Conservation (phyloP, 495 filamentous ascomycete species). For the Delitschia confertaspora region DNA sequence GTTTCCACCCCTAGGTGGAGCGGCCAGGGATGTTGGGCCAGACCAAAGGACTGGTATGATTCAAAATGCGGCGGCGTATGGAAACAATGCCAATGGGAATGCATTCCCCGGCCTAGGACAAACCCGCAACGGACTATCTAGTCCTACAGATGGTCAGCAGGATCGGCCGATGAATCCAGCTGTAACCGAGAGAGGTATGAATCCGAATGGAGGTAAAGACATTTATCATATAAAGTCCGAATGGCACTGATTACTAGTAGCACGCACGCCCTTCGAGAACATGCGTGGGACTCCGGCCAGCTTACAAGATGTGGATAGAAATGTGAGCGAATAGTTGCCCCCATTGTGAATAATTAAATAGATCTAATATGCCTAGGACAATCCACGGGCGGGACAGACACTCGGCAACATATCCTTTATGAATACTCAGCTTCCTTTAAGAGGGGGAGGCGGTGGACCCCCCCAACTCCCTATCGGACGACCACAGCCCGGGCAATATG, state of each 20-base stretch:
- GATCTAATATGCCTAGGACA: conserved; percentile 7
- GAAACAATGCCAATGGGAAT: conserved; percentile 39
- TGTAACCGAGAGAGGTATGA: conserved; percentile 18
- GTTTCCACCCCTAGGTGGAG: conserved; percentile 72
- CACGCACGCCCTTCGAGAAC: conserved; percentile 31
- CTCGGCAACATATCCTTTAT: conserved; percentile 18
- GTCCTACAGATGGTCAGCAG: conserved; percentile 47
- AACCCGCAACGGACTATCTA: conserved; percentile 48
- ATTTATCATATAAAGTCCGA: not conserved
- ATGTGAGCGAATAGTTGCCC: conserved; percentile 19
- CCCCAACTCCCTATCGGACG: conserved; percentile 15
- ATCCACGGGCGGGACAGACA: conserved; percentile 11
- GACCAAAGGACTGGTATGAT: conserved; percentile 56
- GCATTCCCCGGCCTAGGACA: conserved; percentile 36
- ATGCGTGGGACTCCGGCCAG: conserved; percentile 22
- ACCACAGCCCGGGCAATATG: conserved; percentile 16
- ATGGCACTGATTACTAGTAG: conserved; percentile 1
- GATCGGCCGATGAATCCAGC: conserved; percentile 29
- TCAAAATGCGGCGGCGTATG: conserved; percentile 57
- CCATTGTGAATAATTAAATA: not conserved
- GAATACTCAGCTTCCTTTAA: conserved; percentile 11
- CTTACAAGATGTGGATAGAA: conserved; percentile 30
- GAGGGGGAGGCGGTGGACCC: not conserved
- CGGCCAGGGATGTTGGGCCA: conserved; percentile 59
- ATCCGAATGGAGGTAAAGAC: conserved; percentile 7